Evolutionary conservation across 352 stramenopile species (phyloP).

Genomic region (Globisporangium cylindrosporum): DNA sequence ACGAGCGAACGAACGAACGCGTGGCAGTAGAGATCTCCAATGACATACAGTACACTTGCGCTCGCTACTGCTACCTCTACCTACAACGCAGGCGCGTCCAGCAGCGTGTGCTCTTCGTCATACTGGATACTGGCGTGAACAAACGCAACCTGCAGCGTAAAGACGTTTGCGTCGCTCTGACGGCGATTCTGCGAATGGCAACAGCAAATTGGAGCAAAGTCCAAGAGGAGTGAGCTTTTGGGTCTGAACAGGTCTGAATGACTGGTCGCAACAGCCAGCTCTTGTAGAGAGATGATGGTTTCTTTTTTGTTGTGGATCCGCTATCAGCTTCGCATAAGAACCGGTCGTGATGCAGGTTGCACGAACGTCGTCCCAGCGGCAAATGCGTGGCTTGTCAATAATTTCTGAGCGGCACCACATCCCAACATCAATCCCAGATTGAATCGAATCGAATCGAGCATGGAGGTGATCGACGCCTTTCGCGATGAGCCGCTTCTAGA

Average conservation of each 20-base stretch:
- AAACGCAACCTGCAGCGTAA: too few relatives aligned
- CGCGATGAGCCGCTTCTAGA: constrained; percentile 4
- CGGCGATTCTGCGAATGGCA: background rate
- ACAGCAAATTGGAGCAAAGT: background rate
- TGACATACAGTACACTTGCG: background rate
- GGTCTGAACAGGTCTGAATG: background rate
- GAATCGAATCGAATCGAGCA: background rate
- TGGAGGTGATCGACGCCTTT: background rate
- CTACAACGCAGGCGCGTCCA: background rate
- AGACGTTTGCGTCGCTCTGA: background rate
- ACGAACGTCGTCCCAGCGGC: constrained; percentile 12
- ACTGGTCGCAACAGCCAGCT: constrained; percentile 7
- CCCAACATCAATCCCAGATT: constrained; percentile 53
- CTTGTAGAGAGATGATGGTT: constrained; percentile 3
- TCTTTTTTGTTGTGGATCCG: too few relatives aligned
- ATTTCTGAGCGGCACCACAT: background rate
- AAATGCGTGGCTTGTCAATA: background rate
- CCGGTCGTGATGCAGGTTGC: background rate
- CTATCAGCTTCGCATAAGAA: background rate
- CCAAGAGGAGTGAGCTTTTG: background rate
- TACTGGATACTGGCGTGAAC: too few relatives aligned
- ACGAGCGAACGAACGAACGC: background rate
- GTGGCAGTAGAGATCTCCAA: background rate
- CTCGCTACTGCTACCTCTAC: background rate
- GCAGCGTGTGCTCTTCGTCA: background rate